Conservation (phyloP, 352 stramenopile genomes). For the Phytophthora europaea region DNA sequence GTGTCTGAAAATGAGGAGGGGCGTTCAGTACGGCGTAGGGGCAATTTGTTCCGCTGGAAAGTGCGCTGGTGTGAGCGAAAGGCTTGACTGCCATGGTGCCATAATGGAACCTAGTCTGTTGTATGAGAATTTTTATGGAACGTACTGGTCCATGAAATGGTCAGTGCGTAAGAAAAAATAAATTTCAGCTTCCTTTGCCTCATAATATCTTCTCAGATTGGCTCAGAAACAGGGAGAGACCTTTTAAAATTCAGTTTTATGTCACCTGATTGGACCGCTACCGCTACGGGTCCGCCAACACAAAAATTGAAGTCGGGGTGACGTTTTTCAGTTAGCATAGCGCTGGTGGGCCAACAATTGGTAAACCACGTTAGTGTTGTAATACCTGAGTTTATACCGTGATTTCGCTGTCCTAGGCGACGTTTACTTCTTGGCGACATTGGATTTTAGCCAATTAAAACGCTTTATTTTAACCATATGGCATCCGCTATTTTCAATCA, state of each 20-base stretch:
- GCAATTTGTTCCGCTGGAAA: background rate
- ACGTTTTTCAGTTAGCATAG: too few species aligned
- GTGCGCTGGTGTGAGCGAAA: background rate
- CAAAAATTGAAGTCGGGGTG: too few species aligned
- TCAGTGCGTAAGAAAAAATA: background rate
- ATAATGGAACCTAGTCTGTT: background rate
- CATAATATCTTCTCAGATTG: background rate
- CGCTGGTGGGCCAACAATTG: too few species aligned
- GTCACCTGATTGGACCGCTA: too few species aligned
- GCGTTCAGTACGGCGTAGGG: background rate
- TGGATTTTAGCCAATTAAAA: too few species aligned
- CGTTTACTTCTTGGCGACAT: too few species aligned
- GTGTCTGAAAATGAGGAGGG: background rate
- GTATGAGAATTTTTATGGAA: background rate
- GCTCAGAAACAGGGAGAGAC: background rate
- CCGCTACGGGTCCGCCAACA: too few species aligned
- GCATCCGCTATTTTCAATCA: too few species aligned
- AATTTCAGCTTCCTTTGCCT: background rate
- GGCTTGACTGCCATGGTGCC: background rate
- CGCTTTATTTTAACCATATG: too few species aligned
- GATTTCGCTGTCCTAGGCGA: too few species aligned
- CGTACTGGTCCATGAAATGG: background rate
- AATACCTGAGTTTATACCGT: too few species aligned
- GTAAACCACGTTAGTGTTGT: too few species aligned
- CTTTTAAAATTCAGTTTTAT: background rate